A percentile compares a stretch with the other conserved stretches of the same genome.
Evolutionary conservation across 768 basidiomycete species (phyloP).

Genomic region (Tulasnella sp.): DNA sequence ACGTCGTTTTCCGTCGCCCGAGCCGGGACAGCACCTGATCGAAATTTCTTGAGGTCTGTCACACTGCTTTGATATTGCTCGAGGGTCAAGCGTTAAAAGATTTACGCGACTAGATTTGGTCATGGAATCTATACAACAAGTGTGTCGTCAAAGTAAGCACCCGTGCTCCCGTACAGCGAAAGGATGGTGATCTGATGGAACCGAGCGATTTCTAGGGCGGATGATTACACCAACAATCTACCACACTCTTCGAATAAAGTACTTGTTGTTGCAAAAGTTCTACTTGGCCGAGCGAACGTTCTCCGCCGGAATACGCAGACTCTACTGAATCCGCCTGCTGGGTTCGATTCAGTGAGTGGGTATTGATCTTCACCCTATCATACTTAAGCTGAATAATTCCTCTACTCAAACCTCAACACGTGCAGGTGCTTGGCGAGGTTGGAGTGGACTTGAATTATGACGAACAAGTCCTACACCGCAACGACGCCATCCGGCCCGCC

Average conservation of each 20-base stretch:
- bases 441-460: constrained; percentile 16
- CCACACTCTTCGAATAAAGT: neutral
- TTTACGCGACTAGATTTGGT: neutral
- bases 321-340: neutral
- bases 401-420: neutral
- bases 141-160: constrained; percentile 5
- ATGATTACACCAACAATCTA: neutral
- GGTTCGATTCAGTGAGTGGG: neutral
- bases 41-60: neutral
- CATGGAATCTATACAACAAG: constrained; percentile 1
- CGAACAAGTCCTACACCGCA: constrained; percentile 15
- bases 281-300: neutral
- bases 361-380: neutral
- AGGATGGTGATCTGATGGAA: neutral
- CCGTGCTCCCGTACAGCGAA: neutral
- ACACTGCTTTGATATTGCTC: neutral
- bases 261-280: constrained; percentile 3
- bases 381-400: neutral
- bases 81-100: neutral
- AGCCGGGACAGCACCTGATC: neutral
- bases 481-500: constrained; percentile 19
- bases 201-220: neutral
- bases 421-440: constrained; percentile 1
- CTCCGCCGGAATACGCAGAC: neutral
- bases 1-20: neutral